Percentiles rank a stretch among this genome's conserved stretches.
phyloP scores from a whole-genome alignment of 2,329 filamentous ascomycete species.

The Fusarium sp. region DNA sequence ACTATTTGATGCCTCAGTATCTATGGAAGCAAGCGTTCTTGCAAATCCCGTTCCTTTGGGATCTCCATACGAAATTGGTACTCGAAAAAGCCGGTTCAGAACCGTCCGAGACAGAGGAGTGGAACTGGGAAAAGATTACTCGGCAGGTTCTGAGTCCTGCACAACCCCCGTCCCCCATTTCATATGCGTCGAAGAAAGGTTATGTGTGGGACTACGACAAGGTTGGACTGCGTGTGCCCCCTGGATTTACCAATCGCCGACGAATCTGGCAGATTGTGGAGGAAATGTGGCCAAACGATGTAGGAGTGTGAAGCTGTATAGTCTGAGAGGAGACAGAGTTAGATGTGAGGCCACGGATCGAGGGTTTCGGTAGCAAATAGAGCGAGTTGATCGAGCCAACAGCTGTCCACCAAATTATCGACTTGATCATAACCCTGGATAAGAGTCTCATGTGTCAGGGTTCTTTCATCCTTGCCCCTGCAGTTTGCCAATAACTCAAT shows the following conservation, averaged over 20 bases:
- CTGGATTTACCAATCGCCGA: slow-evolving; percentile 6
- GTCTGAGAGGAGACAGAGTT: neutral
- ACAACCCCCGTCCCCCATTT: neutral
- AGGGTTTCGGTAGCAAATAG: neutral
- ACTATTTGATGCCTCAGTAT: neutral
- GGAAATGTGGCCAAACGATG: slow-evolving; percentile 4
- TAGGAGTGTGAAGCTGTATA: neutral
- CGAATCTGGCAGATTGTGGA: slow-evolving; percentile 20
- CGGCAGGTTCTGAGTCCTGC: slow-evolving; percentile 1
- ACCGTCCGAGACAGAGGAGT: neutral
- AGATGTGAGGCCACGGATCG: neutral
- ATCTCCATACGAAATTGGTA: neutral
- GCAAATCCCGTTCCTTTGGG: slow-evolving; percentile 16
- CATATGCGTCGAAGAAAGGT: neutral
- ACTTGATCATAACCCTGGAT: neutral
- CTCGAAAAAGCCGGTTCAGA: neutral
- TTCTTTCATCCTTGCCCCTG: too few relatives aligned
- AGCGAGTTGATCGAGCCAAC: too few relatives aligned
- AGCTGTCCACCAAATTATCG: neutral
- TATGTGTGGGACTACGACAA: neutral
- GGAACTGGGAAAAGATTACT: slow-evolving; percentile 17
- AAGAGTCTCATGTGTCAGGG: neutral
- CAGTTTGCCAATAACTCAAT: too few relatives aligned
- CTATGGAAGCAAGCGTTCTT: slow-evolving; percentile 7
- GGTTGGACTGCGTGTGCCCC: neutral